Percentiles rank a stretch among this genome's conserved stretches.
These are phyloP conservation scores for Brettanomyces naardenensis DNA, from an alignment of 805 yeast genomes.

Conservation along the genomic window DNA sequence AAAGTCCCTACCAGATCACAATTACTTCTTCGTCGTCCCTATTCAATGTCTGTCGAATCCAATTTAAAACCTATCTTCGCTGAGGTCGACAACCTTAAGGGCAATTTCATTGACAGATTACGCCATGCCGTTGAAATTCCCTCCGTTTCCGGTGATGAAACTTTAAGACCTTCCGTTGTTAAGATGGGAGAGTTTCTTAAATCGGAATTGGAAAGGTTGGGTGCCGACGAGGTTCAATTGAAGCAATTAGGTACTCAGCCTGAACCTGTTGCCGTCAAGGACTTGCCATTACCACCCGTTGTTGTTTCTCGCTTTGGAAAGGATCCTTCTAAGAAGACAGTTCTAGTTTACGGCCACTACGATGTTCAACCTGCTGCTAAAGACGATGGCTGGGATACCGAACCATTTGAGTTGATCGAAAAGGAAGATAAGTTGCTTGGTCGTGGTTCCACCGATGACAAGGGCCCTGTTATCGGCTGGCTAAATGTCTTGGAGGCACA, in stretches of 20 bases:
- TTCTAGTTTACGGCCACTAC: slow-evolving; percentile 91
- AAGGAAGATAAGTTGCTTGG: slow-evolving; percentile 70
- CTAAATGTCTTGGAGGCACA: slow-evolving; percentile 89
- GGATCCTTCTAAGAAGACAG: slow-evolving; percentile 79
- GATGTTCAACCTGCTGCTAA: slow-evolving; percentile 94
- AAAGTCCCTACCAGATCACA: no score
- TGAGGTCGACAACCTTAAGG: slow-evolving; percentile 69
- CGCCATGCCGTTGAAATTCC: slow-evolving; percentile 87
- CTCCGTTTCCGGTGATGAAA: slow-evolving; percentile 88
- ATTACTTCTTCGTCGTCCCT: background rate
- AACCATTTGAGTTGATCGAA: slow-evolving; percentile 76
- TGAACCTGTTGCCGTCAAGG: slow-evolving; percentile 68
- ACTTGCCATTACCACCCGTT: slow-evolving; percentile 82
- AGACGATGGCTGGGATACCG: slow-evolving; percentile 94
- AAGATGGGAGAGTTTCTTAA: slow-evolving; percentile 82
- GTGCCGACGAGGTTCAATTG: slow-evolving; percentile 75
- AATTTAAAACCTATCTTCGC: slow-evolving; percentile 33
- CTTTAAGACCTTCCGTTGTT: slow-evolving; percentile 80
- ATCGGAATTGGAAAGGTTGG: slow-evolving; percentile 59
- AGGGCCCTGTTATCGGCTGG: slow-evolving; percentile 98
- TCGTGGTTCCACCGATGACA: slow-evolving; percentile 95
- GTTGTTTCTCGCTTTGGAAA: slow-evolving; percentile 84
- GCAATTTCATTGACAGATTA: slow-evolving; percentile 64
- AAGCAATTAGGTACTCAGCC: slow-evolving; percentile 85
- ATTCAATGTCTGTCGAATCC: slow-evolving; percentile 15